These are phyloP conservation scores for Coelomomyces lativittatus DNA, from an alignment of 371 early-diverging fungal species.

Conservation along the genomic window DNA sequence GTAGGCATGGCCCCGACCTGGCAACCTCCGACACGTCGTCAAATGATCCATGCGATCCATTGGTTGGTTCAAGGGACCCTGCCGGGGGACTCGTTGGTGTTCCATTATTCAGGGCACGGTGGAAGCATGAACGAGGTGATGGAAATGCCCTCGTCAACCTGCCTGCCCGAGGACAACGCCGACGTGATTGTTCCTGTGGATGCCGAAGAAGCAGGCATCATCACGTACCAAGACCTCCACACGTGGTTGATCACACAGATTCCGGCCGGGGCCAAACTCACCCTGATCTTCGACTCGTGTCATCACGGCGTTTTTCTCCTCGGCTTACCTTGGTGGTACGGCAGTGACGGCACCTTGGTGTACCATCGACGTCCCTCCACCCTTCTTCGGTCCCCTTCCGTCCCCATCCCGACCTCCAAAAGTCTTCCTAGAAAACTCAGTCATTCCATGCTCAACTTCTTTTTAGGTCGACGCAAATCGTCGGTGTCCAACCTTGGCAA, in stretches of 20 bases:
- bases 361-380: no score
- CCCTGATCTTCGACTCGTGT: conserved; percentile 42
- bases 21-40: conserved; percentile 60
- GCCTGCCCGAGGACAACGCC: no score
- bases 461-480: conserved; percentile 1
- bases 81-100: conserved; percentile 66
- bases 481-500: background rate
- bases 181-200: conserved; percentile 75
- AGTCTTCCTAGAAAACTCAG: no score
- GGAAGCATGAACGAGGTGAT: conserved; percentile 35
- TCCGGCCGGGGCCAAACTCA: conserved; percentile 64
- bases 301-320: conserved; percentile 9
- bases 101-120: conserved; percentile 85
- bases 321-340: conserved; percentile 18
- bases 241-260: conserved; percentile 56
- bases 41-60: conserved; percentile 65
- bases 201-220: conserved; percentile 50
- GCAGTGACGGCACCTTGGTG: conserved; percentile 8
- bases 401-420: no score
- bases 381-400: no score
- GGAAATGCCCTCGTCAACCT: no score
- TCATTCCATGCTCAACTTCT: no score
- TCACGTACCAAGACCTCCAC: conserved; percentile 74
- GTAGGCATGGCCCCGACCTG: no score
- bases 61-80: conserved; percentile 71